Evolutionary conservation across 495 filamentous ascomycete genomes (phyloP).

Genomic region (Symbiotaphrina buchneri): DNA sequence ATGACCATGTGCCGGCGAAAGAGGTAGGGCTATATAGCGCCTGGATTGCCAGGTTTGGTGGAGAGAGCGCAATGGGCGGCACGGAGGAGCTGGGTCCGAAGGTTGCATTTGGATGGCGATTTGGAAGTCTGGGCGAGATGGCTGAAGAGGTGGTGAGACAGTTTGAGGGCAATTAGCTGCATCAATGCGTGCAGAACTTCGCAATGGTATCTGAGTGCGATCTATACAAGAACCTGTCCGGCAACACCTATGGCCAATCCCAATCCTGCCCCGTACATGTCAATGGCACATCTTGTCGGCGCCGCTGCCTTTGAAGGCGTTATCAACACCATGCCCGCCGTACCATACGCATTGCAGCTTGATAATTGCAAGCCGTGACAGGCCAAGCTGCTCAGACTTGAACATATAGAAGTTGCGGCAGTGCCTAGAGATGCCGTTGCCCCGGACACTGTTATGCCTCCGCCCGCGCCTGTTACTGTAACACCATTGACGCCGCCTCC

Average conservation of each 20-base stretch:
- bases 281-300: background rate
- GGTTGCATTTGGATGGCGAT: constrained; percentile 30
- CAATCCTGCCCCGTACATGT: background rate
- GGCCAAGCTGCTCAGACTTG: constrained; percentile 32
- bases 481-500: constrained; percentile 29
- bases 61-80: constrained; percentile 14
- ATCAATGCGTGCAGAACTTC: too few relatives aligned
- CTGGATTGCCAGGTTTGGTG: constrained; percentile 44
- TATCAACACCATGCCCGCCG: constrained; percentile 8
- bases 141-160: constrained; percentile 39
- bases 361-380: constrained; percentile 32
- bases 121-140: constrained; percentile 46
- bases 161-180: constrained; percentile 1
- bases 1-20: constrained; percentile 50
- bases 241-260: background rate
- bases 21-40: constrained; percentile 35
- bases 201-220: too few relatives aligned
- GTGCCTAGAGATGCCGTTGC: constrained; percentile 18
- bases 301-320: too few relatives aligned
- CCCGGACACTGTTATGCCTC: constrained; percentile 24
- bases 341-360: constrained; percentile 23
- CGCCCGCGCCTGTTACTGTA: constrained; percentile 35
- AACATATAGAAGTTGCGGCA: constrained; percentile 39
- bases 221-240: background rate
- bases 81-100: constrained; percentile 15